phyloP scores from a whole-genome alignment of 2,329 filamentous ascomycete species.

The Nemania abortiva region DNA sequence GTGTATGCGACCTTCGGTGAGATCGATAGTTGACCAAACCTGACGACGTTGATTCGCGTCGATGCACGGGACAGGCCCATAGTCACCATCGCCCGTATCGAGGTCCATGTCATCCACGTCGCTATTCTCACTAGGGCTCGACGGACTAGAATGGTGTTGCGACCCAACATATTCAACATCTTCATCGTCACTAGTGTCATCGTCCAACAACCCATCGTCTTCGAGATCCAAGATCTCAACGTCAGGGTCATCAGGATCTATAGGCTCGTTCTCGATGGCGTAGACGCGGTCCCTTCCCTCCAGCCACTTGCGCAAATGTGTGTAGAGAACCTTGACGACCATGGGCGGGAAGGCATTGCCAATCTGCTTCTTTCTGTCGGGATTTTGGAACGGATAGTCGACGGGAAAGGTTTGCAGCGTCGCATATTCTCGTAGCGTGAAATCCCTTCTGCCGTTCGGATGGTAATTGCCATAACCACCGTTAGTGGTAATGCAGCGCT shows the following conservation, averaged over 20 bases:
- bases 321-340: slow-evolving; percentile 63
- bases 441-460: slow-evolving; percentile 70
- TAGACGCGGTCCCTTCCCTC: slow-evolving; percentile 57
- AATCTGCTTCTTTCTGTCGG: slow-evolving; percentile 71
- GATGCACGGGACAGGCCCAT: slow-evolving; percentile 17
- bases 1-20: not conserved
- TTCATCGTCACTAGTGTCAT: slow-evolving; percentile 23
- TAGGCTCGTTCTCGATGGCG: slow-evolving; percentile 36
- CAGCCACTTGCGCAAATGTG: slow-evolving; percentile 62
- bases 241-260: slow-evolving; percentile 41
- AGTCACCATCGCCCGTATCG: slow-evolving; percentile 31
- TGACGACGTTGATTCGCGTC: slow-evolving; percentile 33
- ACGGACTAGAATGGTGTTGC: slow-evolving; percentile 23
- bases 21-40: not conserved
- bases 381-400: slow-evolving; percentile 67
- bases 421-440: slow-evolving; percentile 76
- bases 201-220: slow-evolving; percentile 19
- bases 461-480: slow-evolving; percentile 72
- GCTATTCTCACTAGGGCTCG: slow-evolving; percentile 25
- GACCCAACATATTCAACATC: slow-evolving; percentile 42
- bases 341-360: slow-evolving; percentile 82
- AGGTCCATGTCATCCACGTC: slow-evolving; percentile 42
- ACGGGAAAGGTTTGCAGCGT: slow-evolving; percentile 76
- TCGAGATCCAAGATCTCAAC: slow-evolving; percentile 34
- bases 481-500: slow-evolving; percentile 73